These are phyloP conservation scores for Yamadazyma buinensis DNA, from an alignment of 1,139 yeast species.

Conservation along the genomic window DNA sequence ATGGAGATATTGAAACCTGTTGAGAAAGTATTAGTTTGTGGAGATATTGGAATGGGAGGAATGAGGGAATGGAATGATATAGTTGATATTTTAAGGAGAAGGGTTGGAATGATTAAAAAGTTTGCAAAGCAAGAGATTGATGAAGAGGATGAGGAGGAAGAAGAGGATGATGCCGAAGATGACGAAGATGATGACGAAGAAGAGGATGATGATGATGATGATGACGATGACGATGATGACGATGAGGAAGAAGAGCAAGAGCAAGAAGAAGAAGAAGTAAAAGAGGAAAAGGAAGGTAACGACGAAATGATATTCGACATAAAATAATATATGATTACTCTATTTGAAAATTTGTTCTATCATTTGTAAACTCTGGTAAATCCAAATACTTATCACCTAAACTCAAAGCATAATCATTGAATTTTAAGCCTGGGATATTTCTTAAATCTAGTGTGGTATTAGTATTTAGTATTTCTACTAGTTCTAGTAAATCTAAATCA, in stretches of 20 bases:
- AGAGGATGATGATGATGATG: constrained; percentile 26
- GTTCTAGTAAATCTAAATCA: constrained; percentile 11
- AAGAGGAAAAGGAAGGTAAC: constrained; percentile 12
- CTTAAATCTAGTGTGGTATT: constrained; percentile 3
- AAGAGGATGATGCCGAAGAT: constrained; percentile 34
- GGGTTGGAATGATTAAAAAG: constrained; percentile 33
- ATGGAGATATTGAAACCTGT: constrained; percentile 86
- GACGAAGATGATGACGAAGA: constrained; percentile 30
- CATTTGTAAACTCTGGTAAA: background rate
- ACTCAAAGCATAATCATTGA: constrained; percentile 8
- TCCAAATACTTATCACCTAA: constrained; percentile 1
- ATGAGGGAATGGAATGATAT: constrained; percentile 97
- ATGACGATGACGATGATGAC: constrained; percentile 24
- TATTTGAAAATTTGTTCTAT: too few species aligned
- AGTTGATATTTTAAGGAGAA: constrained; percentile 70
- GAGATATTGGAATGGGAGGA: constrained; percentile 97
- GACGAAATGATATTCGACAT: constrained; percentile 39
- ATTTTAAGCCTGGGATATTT: constrained; percentile 7
- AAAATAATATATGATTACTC: too few species aligned
- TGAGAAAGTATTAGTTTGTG: constrained; percentile 89
- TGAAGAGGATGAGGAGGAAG: constrained; percentile 36
- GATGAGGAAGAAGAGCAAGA: constrained; percentile 23
- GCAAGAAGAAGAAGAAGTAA: constrained; percentile 18
- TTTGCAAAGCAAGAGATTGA: constrained; percentile 33
- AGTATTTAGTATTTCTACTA: constrained; percentile 9